Conservation (phyloP, 108 stramenopile species). For the Cyclotella sp. region DNA sequence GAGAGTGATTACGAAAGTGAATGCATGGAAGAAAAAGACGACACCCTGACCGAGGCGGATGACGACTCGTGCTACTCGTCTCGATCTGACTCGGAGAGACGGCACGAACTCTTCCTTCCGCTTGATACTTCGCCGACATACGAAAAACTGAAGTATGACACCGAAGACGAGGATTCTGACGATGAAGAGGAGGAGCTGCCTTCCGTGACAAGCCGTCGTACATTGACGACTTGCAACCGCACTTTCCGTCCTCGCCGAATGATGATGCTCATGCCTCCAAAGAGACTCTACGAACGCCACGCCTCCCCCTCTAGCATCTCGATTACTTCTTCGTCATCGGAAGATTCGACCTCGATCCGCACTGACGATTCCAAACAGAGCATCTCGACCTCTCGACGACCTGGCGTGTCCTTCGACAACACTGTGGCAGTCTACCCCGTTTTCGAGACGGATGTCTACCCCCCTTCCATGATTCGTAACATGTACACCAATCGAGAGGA, state of each 20-base stretch:
- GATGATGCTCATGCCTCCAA: conserved; percentile 20
- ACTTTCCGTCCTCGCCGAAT: background rate
- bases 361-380: conserved; percentile 10
- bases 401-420: conserved; percentile 42
- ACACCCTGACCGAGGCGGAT: background rate
- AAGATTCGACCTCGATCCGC: conserved; percentile 3
- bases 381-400: background rate
- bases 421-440: conserved; percentile 46
- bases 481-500: conserved; percentile 50
- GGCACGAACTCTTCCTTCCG: conserved; percentile 45
- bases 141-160: conserved; percentile 39
- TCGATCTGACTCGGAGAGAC: background rate
- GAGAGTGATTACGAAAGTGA: conserved; percentile 27
- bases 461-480: conserved; percentile 21
- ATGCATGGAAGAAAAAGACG: conserved; percentile 8
- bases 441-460: conserved; percentile 30
- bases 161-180: conserved; percentile 25
- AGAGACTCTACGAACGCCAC: conserved; percentile 1
- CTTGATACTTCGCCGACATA: conserved; percentile 10
- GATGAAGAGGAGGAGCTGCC: conserved; percentile 27
- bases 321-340: background rate
- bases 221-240: background rate
- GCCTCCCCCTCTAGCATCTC: conserved; percentile 10
- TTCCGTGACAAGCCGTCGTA: background rate
- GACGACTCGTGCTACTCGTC: conserved; percentile 7